Evolutionary conservation across 306 rosid genomes (phyloP).

Genomic region (Pyrus betulifolia): DNA sequence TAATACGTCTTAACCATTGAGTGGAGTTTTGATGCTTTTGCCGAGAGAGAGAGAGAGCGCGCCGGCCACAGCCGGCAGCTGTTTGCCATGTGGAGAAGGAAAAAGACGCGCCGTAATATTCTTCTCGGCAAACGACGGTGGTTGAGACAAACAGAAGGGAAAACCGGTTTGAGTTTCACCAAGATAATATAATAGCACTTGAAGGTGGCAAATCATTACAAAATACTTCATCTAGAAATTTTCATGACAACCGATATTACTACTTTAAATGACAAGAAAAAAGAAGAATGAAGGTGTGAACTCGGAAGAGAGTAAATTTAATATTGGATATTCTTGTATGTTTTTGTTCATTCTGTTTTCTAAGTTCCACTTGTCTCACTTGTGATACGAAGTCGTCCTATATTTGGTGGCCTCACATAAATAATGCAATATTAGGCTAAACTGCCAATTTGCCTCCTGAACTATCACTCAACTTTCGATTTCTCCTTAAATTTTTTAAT

Average conservation of each 20-base stretch:
- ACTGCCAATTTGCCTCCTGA: too few species aligned
- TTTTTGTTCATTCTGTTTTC: not conserved
- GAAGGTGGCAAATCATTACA: not conserved
- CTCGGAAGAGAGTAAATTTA: too few species aligned
- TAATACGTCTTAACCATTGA: not conserved
- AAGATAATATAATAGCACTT: not conserved
- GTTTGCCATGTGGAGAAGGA: not conserved
- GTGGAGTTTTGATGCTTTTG: not conserved
- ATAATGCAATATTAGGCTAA: not conserved
- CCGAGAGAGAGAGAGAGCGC: not conserved
- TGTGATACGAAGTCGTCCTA: not conserved
- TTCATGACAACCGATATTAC: too few species aligned
- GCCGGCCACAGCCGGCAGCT: slow-evolving; percentile 6
- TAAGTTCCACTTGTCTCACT: not conserved
- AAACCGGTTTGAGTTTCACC: not conserved
- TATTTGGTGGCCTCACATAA: not conserved
- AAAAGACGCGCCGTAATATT: slow-evolving; percentile 3
- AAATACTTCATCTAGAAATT: not conserved
- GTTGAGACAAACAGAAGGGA: not conserved
- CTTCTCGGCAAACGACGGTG: not conserved
- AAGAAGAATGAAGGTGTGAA: too few species aligned
- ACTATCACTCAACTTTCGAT: too few species aligned
- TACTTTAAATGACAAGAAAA: too few species aligned
- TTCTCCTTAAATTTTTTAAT: too few species aligned
- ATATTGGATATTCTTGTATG: not conserved